These are phyloP conservation scores for Nemania diffusa DNA, from an alignment of 2,329 filamentous ascomycete genomes.

Conservation along the genomic window DNA sequence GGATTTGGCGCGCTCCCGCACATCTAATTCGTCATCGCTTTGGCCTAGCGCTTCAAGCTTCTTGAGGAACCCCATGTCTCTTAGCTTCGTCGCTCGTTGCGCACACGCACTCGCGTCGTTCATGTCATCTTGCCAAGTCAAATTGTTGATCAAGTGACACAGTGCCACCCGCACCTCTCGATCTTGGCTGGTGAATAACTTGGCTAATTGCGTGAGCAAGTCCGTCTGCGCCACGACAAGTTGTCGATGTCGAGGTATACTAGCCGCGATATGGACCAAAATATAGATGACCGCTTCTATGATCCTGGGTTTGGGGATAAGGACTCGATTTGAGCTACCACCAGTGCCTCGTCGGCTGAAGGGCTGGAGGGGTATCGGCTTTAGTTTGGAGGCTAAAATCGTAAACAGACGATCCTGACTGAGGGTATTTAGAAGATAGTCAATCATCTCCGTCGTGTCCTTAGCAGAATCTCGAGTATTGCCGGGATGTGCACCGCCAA, in stretches of 20 bases:
- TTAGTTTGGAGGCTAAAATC: slow-evolving; percentile 81
- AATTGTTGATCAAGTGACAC: slow-evolving; percentile 85
- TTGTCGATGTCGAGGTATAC: slow-evolving; percentile 79
- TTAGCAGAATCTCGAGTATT: slow-evolving; percentile 60
- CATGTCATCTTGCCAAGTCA: slow-evolving; percentile 83
- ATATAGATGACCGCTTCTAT: slow-evolving; percentile 82
- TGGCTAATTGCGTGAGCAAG: slow-evolving; percentile 76
- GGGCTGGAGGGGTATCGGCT: slow-evolving; percentile 66
- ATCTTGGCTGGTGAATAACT: slow-evolving; percentile 78
- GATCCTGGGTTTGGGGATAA: slow-evolving; percentile 73
- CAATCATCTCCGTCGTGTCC: slow-evolving; percentile 79
- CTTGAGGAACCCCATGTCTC: slow-evolving; percentile 75
- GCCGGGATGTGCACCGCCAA: slow-evolving; percentile 68
- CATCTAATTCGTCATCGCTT: slow-evolving; percentile 80
- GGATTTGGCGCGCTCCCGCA: slow-evolving; percentile 84
- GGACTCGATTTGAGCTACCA: slow-evolving; percentile 58
- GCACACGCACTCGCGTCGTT: slow-evolving; percentile 72
- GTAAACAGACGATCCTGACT: slow-evolving; percentile 83
- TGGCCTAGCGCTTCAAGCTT: slow-evolving; percentile 70
- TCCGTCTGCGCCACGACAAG: slow-evolving; percentile 80
- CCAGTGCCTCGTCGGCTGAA: slow-evolving; percentile 56
- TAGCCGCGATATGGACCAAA: slow-evolving; percentile 88
- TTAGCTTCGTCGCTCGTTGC: slow-evolving; percentile 74
- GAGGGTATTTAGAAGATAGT: slow-evolving; percentile 80
- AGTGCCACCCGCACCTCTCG: slow-evolving; percentile 80